Conservation (phyloP, 179 eudicot genomes). For the Amaranthus tricolor region DNA sequence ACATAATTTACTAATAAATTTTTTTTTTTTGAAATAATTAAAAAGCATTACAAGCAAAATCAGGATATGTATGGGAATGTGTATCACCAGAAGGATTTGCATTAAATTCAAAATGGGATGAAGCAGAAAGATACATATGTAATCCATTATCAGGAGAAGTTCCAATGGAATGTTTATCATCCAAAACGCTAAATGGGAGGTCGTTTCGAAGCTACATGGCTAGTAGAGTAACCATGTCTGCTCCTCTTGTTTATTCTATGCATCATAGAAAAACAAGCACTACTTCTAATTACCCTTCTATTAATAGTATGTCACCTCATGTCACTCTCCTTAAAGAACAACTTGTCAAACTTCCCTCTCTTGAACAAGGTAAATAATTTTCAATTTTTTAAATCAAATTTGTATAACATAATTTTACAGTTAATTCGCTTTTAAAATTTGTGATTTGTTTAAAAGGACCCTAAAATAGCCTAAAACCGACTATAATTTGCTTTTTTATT, state of each 20-base stretch:
- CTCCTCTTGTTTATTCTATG: conserved; percentile 69
- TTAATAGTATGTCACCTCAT: conserved; percentile 9
- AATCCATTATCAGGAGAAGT: conserved; percentile 91
- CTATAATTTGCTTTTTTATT: too few relatives aligned
- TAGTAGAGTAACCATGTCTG: conserved; percentile 78
- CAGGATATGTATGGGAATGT: conserved; percentile 73
- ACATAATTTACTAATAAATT: not conserved
- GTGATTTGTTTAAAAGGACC: too few relatives aligned
- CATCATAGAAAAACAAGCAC: too few relatives aligned
- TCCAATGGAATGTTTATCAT: conserved; percentile 88
- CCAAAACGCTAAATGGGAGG: conserved; percentile 71
- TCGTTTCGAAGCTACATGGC: conserved; percentile 53
- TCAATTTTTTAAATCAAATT: not conserved
- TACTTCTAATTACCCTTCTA: too few relatives aligned
- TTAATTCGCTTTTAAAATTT: too few relatives aligned
- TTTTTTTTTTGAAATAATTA: too few relatives aligned
- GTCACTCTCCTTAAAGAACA: conserved; percentile 19
- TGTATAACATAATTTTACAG: too few relatives aligned
- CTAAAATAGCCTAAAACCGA: too few relatives aligned
- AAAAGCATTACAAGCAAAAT: conserved; percentile 75
- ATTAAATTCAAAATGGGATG: conserved; percentile 88
- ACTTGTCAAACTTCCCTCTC: conserved; percentile 18
- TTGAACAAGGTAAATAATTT: conserved; percentile 23
- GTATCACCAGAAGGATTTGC: conserved; percentile 68
- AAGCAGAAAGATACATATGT: conserved; percentile 88